Evolutionary conservation across 768 basidiomycete species (phyloP).

Genomic region (Amanita phalloides): DNA sequence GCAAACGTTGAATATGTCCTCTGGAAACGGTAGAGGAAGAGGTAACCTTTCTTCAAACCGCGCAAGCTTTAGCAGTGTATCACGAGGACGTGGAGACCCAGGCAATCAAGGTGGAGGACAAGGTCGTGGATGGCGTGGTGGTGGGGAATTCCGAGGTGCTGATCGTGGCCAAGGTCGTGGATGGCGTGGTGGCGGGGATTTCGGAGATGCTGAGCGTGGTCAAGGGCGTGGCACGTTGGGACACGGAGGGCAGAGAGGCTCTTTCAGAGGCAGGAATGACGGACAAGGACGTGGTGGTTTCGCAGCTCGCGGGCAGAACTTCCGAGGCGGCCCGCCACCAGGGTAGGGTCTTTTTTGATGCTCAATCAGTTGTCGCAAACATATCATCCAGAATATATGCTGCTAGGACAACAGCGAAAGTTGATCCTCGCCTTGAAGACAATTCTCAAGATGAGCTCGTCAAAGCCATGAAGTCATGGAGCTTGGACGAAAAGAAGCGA

Average conservation of each 20-base stretch:
- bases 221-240: conserved; percentile 7
- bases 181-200: conserved; percentile 10
- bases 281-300: conserved; percentile 20
- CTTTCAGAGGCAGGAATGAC: conserved; percentile 10
- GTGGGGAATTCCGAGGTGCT: conserved; percentile 13
- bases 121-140: conserved; percentile 1
- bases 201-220: conserved; percentile 9
- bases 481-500: conserved; percentile 19
- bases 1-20: not conserved
- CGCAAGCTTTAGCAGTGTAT: conserved; percentile 26
- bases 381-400: conserved; percentile 27
- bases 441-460: conserved; percentile 32
- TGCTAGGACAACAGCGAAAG: conserved; percentile 21
- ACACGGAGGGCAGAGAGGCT: not conserved
- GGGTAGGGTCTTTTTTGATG: not conserved
- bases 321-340: too few species aligned
- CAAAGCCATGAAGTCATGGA: conserved; percentile 20
- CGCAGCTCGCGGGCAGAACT: conserved; percentile 11
- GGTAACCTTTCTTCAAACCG: not conserved
- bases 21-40: not conserved
- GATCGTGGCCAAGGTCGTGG: conserved; percentile 23
- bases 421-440: conserved; percentile 33
- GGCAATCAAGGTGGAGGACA: conserved; percentile 6
- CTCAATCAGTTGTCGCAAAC: conserved; percentile 9
- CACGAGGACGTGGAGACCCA: conserved; percentile 16